Evolutionary conservation across 768 basidiomycete species (phyloP).

Genomic region (Russula vinacea): DNA sequence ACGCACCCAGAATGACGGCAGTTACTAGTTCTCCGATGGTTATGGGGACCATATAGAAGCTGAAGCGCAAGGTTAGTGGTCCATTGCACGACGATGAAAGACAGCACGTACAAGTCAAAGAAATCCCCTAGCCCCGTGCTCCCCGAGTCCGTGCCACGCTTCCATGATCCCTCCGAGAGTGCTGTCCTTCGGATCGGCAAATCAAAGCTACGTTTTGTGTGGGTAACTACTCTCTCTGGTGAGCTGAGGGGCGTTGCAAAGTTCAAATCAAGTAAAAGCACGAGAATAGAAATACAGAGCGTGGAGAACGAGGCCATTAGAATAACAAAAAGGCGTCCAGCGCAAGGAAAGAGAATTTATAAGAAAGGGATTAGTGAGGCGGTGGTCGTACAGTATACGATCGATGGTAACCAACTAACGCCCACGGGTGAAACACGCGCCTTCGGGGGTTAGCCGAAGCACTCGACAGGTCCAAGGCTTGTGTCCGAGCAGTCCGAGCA

Average conservation of each 20-base stretch:
- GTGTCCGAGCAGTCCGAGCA: no score
- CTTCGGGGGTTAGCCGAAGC: not conserved
- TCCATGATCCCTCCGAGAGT: not conserved
- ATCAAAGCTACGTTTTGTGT: constrained; percentile 15
- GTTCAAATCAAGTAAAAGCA: constrained; percentile 4
- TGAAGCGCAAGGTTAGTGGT: not conserved
- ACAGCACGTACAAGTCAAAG: constrained; percentile 20
- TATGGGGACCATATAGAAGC: constrained; percentile 25
- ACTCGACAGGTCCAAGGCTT: not conserved
- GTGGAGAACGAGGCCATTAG: constrained; percentile 10
- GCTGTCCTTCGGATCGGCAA: constrained; percentile 19
- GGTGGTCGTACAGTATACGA: no score
- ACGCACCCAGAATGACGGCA: constrained; percentile 25
- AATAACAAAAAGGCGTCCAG: constrained; percentile 16
- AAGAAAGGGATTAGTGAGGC: not conserved
- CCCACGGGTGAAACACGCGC: not conserved
- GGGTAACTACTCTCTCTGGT: not conserved
- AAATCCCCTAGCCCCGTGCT: constrained; percentile 26
- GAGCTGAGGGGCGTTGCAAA: constrained; percentile 15
- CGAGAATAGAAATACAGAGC: constrained; percentile 6
- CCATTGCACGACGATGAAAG: no score
- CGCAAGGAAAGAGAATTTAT: constrained; percentile 10
- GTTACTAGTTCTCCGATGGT: constrained; percentile 21
- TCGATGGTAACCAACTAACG: not conserved
- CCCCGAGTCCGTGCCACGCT: constrained; percentile 21